phyloP scores from a whole-genome alignment of 1,284 basidiomycete genomes.

The Golubevia sp. region DNA sequence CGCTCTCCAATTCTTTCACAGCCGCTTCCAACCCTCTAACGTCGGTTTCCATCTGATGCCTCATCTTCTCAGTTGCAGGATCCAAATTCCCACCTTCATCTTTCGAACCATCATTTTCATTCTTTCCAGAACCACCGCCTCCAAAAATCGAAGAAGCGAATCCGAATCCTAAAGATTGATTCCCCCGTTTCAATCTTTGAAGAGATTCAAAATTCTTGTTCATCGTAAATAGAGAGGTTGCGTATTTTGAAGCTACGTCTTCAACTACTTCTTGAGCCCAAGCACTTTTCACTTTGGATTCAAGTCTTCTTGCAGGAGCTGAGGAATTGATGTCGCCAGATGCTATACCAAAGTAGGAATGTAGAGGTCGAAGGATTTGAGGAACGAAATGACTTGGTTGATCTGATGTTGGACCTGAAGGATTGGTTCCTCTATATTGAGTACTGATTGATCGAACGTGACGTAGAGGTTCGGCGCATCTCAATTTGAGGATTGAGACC shows the following conservation, averaged over 20 bases:
- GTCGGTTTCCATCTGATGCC: too few species aligned
- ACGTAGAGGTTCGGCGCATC: conserved; percentile 81
- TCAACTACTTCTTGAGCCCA: conserved; percentile 21
- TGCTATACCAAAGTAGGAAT: conserved; percentile 11
- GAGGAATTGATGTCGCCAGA: neutral
- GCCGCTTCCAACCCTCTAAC: too few species aligned
- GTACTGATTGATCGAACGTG: conserved; percentile 85
- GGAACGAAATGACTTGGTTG: conserved; percentile 83
- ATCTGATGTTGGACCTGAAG: conserved; percentile 8
- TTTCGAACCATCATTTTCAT: neutral
- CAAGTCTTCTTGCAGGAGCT: conserved; percentile 14
- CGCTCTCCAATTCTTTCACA: too few species aligned
- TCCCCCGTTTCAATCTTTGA: conserved; percentile 41
- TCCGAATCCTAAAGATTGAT: neutral
- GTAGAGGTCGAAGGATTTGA: conserved; percentile 76
- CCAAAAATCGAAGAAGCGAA: neutral
- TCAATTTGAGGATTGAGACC: conserved; percentile 73
- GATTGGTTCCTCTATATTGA: conserved; percentile 77
- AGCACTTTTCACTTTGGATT: conserved; percentile 6
- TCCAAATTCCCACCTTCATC: neutral
- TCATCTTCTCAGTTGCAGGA: neutral
- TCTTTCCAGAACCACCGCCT: neutral
- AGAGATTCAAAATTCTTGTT: conserved; percentile 50
- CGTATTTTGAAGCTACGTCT: conserved; percentile 23
- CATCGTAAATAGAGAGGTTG: conserved; percentile 34